Evolutionary conservation across 352 stramenopile genomes (phyloP), one percentile per base, ranked within the genome.

Genomic region (Pythium volutum): DNA sequence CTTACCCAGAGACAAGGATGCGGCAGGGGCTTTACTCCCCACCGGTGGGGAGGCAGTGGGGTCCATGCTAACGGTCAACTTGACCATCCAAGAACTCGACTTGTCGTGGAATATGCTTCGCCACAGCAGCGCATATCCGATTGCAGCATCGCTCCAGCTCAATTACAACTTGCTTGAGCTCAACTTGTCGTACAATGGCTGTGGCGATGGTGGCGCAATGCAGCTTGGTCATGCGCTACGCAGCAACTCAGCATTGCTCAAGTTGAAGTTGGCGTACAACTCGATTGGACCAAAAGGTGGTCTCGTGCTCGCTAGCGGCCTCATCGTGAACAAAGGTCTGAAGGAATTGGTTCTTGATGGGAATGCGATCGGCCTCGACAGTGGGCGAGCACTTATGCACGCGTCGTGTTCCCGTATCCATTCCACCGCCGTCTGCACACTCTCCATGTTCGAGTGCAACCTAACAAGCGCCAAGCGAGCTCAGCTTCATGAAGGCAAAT

Each of bases 61-160:
- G 3, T 60, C 70, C 12, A 95, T 95, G 87, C 73, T 97, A 15
- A 81, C 76, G n/a, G 74, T 82, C 3, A 96, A 97, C 57, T 38
- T 84, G 2, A 87, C 71, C 2, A 77, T 97, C 16, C 68, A 73
- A 38, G 63, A 79, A 6, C 66, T 97, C 4, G 82, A 95, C 61
- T 39, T 97, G n/a, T 89, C 80, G 26, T 97, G 88, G 88, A 97
- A 96, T 57, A 74, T 82, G 43, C 62, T 97, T 6, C 79, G 76
- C 9, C 64, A 77, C 27, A 58, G 46, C 23, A 79, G 70, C 20
- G 57, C 43, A 6, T 42, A 61, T 2, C 76, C 75, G n/a, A 86
- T 91, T 5, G 76, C 73, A 3, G 67, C 65, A 8, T 70, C 82
- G 4, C 47, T 91, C 2, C 58, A 80, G 45, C 69, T 86, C 33